Evolutionary conservation across 345 rosid genomes (phyloP), one percentile per base, ranked within the genome.

Genomic region (Eucalyptus curtisii): DNA sequence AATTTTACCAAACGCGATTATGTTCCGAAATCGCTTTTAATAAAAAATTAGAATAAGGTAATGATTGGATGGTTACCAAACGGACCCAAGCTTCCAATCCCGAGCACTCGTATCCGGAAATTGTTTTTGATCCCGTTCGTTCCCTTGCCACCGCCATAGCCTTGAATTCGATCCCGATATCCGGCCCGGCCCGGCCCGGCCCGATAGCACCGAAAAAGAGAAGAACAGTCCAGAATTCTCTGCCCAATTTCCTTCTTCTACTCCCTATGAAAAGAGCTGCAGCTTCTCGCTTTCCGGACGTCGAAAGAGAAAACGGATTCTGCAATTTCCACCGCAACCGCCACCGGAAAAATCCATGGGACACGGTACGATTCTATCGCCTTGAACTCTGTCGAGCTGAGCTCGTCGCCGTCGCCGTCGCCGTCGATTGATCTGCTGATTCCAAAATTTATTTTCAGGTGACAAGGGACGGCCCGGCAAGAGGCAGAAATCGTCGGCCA

Each of bases 401-500:
- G 64, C 27, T 66, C 50, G 40, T 11, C 48, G 24, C 4, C 7
- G 53, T 11, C 59, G 61, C 5, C 76, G 31, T 7, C 31, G 59
- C 25, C 11, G 22, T 24, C 61, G 30, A 55, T 55, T 55, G 57
- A n/a, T 55, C 31, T 88, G 66, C 44, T 5, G 20, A 14, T 59
- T 33, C 27, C n/a, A 10, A 30, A 64, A 85, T 88, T 90, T 88
- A 27, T 27, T 59, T 59, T 13, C 94, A 95, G 99, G 97, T 86
- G 99, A 96, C 42, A 95, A 92, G 89, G 96, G 96, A 84, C 90
- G 96, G 87, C 94, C 95, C 7, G 93, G 89, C 91, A 97, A 97
- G 91, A 95, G 94, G 92, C 87, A 81, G 57, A 95, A 95, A 90
- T 92, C 90, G 30, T 89, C 93, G 89, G 89, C 89, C 47, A 95